Evolutionary conservation across 1,284 basidiomycete genomes (phyloP), one percentile per base, ranked within the genome.

Genomic region (Austroboletus olivaceoglutinosus): DNA sequence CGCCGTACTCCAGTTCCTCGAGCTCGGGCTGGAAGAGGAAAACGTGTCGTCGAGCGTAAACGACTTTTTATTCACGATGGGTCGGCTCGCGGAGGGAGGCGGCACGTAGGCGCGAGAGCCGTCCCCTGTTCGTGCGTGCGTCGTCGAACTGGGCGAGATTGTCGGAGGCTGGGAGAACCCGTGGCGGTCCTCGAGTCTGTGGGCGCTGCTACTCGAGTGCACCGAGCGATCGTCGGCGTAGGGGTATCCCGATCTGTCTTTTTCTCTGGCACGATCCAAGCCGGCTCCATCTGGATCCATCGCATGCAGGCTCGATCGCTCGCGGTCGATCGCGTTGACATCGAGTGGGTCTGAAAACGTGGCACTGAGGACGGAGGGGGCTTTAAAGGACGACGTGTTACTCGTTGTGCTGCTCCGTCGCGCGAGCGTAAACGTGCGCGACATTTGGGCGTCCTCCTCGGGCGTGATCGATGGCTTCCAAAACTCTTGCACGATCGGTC

Each of bases 381-480:
- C 67, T 22, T 68, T 68, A 38, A 55, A 61, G 5, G 68, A 66
- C 11, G 71, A 73, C 16, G 66, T 64, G 19, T 61, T 64, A 45
- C 73, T 76, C 30, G 74, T 65, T 1, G 61, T 69, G 55, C 75
- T 76, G 27, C 69, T 63, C 13, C 73, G 65, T 47, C 73, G 56
- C 13, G 67, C 67, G 21, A 73, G 54, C 11, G 58, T 54, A 47
- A 65, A 67, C 3, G 70, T 64, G 47, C 68, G 70, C 8, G 70
- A 67, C 52, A 68, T 59, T 18, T 69, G 64, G 0, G 65, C 61
- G 43, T 78, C 76, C 41, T 78, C 74, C 47, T 73, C 71, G 1
- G 71, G 67, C 0, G 74, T 71, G 15, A 74, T 70, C 0, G 70
- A 61, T 5, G 77, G 75, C 38, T 68, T 75, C 78, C 77, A 77